Evolutionary conservation across 1,139 yeast species (phyloP), one percentile per base, ranked within the genome.

Genomic region (Diutina sp.): DNA sequence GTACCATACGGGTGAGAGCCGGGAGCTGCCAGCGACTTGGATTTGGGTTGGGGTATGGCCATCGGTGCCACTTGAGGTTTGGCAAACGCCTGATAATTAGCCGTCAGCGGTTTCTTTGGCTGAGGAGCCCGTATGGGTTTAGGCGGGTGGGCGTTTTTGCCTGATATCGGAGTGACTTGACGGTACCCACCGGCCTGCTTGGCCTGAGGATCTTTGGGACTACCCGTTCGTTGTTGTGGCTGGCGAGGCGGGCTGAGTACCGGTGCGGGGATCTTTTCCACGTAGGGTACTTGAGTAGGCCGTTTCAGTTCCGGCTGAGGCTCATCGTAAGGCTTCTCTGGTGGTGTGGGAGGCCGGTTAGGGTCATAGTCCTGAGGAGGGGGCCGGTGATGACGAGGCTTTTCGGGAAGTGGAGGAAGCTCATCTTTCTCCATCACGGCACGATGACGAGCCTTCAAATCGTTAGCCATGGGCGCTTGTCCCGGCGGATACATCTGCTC

Each of bases 271-370:
- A 54, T 47, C 46, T 30, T 55, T 56, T 60, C 62, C 41, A 61
- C 60, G 46, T 59, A 60, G 51, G 60, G 62, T 52, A 61, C 63
- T 2, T 58, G 59, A 45, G 60, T 62, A 45, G 56, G 60, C 48
- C 60, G 65, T 30, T 57, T 50, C 53, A 50, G 53, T 18, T 50
- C 53, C 18, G 14, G 58, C 4, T 46, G 55, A 28, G 30, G 50
- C 16, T 48, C 32, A 7, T 38, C 52, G 14, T 29, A n/a, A 45
- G 38, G 57, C 21, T 50, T 57, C 51, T 25, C 28, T 32, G 46
- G 53, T 38, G 56, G 48, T 11, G 32, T 48, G 7, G 41, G 48
- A 5, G 46, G 55, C 4, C 44, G 55, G 18, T 25, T 25, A 9
- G 38, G 41, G 3, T 50, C 32, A 12, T n/a, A 32, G n/a, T 18